phyloP scores from a whole-genome alignment of 2,329 filamentous ascomycete genomes.

The Calonectria pseudoreteaudii region DNA sequence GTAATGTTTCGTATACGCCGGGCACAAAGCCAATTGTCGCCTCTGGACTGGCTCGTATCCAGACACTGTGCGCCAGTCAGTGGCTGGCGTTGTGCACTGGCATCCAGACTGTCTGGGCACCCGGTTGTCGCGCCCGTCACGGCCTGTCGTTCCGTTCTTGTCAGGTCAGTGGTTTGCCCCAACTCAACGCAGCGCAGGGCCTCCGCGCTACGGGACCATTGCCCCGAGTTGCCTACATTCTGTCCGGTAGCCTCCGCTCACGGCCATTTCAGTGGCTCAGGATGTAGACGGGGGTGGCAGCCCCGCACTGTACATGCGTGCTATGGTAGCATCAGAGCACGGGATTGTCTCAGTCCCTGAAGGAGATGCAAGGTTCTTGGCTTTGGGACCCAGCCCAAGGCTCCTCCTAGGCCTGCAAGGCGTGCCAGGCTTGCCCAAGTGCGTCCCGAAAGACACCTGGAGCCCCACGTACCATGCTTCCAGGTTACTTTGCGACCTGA shows the following conservation, averaged over 20 bases:
- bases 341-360: constrained; percentile 19
- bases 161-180: constrained; percentile 14
- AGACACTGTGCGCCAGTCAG: constrained; percentile 10
- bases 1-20: neutral
- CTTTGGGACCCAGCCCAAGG: constrained; percentile 10
- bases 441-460: constrained; percentile 7
- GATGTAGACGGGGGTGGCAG: neutral
- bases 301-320: constrained; percentile 17
- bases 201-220: constrained; percentile 13
- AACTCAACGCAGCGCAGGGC: constrained; percentile 15
- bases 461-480: constrained; percentile 20
- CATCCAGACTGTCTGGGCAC: constrained; percentile 10
- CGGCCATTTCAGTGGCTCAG: constrained; percentile 1
- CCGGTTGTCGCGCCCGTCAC: neutral
- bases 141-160: constrained; percentile 22
- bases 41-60: neutral
- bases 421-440: constrained; percentile 10
- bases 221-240: neutral
- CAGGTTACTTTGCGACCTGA: constrained; percentile 20
- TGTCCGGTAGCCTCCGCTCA: neutral
- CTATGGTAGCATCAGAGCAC: constrained; percentile 3
- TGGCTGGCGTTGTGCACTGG: constrained; percentile 16
- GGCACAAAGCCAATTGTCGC: neutral
- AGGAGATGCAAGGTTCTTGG: constrained; percentile 13
- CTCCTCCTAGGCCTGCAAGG: neutral